Base-by-base conservation (phyloP, 306 rosid genomes). In the Citrullus mucosospermus region DNA sequence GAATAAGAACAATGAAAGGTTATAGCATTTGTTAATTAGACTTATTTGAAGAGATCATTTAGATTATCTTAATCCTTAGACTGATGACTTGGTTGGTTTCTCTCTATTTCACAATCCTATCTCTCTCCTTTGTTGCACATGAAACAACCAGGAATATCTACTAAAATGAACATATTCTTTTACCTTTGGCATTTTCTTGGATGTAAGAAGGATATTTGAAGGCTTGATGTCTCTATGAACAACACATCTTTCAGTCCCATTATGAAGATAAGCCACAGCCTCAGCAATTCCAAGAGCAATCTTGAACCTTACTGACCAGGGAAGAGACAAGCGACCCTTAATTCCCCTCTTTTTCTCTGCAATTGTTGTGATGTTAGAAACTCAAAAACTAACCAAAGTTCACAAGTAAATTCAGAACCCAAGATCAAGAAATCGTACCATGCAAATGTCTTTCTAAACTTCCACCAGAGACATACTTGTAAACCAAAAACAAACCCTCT, bases 181-280 rank as follows among this genome's bases (percentile, higher is more conserved):
- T 78, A 89, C 98, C 93, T 91, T 95, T 34, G 97, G 91, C 68
- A 82, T 82, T 85, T 87, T 95, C 84, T 84, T 90, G 59, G 98
- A 95, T 48, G 97, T 91, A 84, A 95, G 98, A 25, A 95, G 93
- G 84, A 95, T 95, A 84, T 95, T 95, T 12, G 97, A 93, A 84
- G 98, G 98, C 78, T 93, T 93, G 68, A 93, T 91, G 75, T 93
- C 98, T 81, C 98, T 81, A 53, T 93, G 98, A 76, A 93, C 98
- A 80, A 93, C 90, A 81, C 98, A 91, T 82, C 96, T 90, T 88
- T 93, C 97, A 78, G 98, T 93, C 84, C 98, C 96, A 75, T 81
- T 88, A 83, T 91, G 98, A 56, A 93, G 85, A 86, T 91, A 93
- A 25, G 88, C 90, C 71, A 93, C 61, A 13, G 98, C 96, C 81